phyloP scores from a whole-genome alignment of 768 basidiomycete genomes.

The Harrya chromipes region DNA sequence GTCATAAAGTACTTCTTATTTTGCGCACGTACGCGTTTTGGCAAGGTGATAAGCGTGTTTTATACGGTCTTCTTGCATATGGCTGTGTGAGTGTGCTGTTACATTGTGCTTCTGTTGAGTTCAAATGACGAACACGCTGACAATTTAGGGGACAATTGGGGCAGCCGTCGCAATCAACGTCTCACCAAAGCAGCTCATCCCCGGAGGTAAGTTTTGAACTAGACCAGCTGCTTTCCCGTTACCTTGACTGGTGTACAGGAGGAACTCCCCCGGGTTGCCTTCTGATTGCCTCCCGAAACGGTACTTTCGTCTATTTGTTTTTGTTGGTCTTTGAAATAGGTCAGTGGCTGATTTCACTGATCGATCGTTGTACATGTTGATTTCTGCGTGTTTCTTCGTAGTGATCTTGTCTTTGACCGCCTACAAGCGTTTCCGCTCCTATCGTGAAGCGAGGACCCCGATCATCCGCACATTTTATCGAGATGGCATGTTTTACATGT shows the following conservation, averaged over 20 bases:
- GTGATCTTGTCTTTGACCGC: constrained; percentile 9
- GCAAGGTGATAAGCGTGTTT: constrained; percentile 9
- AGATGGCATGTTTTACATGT: constrained; percentile 17
- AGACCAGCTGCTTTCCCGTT: too few relatives aligned
- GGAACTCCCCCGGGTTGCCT: not conserved
- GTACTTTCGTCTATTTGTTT: constrained; percentile 5
- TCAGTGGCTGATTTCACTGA: not conserved
- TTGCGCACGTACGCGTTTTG: constrained; percentile 23
- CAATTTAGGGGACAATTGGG: constrained; percentile 5
- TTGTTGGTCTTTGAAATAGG: constrained; percentile 11
- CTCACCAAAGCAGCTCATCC: constrained; percentile 4
- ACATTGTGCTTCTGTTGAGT: too few relatives aligned
- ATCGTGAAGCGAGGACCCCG: not conserved
- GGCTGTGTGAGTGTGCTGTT: constrained; percentile 2
- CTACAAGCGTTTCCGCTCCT: constrained; percentile 4
- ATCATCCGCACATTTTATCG: constrained; percentile 12
- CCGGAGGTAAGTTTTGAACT: not conserved
- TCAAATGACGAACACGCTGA: not conserved
- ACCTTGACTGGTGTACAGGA: not conserved
- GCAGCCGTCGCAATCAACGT: constrained; percentile 4
- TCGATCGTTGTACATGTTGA: not conserved
- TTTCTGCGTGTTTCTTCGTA: not conserved
- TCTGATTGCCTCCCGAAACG: not conserved
- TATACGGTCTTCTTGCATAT: constrained; percentile 13
- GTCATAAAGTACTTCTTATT: constrained; percentile 11